These are phyloP conservation scores for Torulaspora maleeae DNA, from an alignment of 805 yeast genomes.

Conservation along the genomic window DNA sequence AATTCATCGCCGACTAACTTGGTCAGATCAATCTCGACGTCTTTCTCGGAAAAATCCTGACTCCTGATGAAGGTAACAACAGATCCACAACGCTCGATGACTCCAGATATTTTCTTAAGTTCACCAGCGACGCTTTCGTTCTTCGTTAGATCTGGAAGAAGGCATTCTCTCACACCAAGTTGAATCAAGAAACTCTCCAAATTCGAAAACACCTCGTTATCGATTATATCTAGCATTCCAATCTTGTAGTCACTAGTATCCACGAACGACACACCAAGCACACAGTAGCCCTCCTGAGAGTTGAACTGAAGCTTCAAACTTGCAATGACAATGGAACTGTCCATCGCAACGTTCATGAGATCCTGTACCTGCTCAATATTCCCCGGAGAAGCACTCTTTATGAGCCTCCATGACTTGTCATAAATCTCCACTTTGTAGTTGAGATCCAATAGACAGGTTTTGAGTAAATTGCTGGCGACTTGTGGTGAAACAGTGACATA, in stretches of 20 bases:
- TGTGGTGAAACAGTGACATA: conserved; percentile 77
- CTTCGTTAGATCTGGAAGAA: conserved; percentile 45
- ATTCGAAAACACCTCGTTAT: conserved; percentile 82
- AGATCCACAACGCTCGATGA: conserved; percentile 73
- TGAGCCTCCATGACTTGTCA: conserved; percentile 55
- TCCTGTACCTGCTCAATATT: conserved; percentile 76
- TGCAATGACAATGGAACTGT: conserved; percentile 51
- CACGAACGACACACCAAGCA: conserved; percentile 73
- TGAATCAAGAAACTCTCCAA: conserved; percentile 84
- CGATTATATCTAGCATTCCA: conserved; percentile 74
- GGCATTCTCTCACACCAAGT: conserved; percentile 80
- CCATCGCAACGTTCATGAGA: conserved; percentile 47
- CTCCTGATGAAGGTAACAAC: conserved; percentile 58
- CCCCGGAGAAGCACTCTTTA: conserved; percentile 80
- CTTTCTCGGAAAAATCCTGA: conserved; percentile 56
- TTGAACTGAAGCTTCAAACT: conserved; percentile 36
- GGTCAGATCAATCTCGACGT: conserved; percentile 72
- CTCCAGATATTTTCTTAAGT: conserved; percentile 58
- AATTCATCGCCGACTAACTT: conserved; percentile 57
- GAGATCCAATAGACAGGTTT: conserved; percentile 60
- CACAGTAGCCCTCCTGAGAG: conserved; percentile 36
- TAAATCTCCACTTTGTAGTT: conserved; percentile 80
- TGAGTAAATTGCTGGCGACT: conserved; percentile 61
- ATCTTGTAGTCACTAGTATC: conserved; percentile 65
- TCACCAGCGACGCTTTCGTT: conserved; percentile 37